Evolutionary conservation across 2,329 filamentous ascomycete species (phyloP).

Genomic region (Epichloe gansuensis): DNA sequence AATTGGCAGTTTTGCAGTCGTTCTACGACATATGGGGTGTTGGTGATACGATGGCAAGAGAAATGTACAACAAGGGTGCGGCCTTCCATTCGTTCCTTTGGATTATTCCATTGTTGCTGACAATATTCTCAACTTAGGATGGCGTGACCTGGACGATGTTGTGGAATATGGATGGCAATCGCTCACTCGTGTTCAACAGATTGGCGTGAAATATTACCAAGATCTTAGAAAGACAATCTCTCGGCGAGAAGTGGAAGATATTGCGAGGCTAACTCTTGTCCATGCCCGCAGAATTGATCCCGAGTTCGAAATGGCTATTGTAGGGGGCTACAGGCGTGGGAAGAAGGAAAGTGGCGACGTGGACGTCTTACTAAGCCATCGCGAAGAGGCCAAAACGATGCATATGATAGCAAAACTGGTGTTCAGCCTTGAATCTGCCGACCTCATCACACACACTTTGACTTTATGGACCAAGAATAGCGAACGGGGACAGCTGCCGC

Average conservation of each 20-base stretch:
- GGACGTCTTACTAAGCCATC: constrained; percentile 74
- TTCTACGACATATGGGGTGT: constrained; percentile 94
- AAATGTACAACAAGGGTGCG: constrained; percentile 58
- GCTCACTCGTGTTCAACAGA: constrained; percentile 73
- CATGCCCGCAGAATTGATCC: constrained; percentile 53
- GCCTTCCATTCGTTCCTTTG: background rate
- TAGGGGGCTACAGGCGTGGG: constrained; percentile 71
- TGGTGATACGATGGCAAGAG: constrained; percentile 62
- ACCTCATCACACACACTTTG: constrained; percentile 72
- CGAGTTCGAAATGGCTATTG: constrained; percentile 47
- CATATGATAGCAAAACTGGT: constrained; percentile 65
- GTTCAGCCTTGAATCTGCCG: constrained; percentile 50
- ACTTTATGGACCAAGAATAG: constrained; percentile 56
- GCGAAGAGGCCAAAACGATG: constrained; percentile 52
- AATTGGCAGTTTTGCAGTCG: constrained; percentile 47
- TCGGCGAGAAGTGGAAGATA: constrained; percentile 58
- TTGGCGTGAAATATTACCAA: constrained; percentile 86
- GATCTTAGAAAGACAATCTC: constrained; percentile 65
- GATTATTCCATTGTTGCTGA: background rate
- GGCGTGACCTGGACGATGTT: constrained; percentile 76
- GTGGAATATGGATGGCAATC: constrained; percentile 67
- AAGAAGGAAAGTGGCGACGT: constrained; percentile 67
- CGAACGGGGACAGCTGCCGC: constrained; percentile 52
- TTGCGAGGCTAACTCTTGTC: constrained; percentile 47
- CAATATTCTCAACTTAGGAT: constrained; percentile 32